Evolutionary conservation across 139 green algal genomes (phyloP).

Genomic region (Chlamydomonas asymmetrica): DNA sequence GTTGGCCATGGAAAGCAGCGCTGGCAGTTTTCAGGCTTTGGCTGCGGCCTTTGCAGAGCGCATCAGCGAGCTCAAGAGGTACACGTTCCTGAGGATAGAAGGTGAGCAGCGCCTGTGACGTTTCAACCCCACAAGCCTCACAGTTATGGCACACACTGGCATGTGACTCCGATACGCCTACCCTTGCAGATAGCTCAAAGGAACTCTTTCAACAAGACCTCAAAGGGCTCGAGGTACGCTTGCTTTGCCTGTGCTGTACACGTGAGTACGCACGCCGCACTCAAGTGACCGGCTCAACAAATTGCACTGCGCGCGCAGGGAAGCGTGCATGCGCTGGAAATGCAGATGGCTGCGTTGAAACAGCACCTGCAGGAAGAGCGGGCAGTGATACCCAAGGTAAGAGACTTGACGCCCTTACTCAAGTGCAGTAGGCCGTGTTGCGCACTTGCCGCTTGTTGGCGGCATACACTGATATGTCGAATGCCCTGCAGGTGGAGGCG

Average conservation of each 20-base stretch:
- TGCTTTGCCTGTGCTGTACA: not conserved
- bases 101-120: not conserved
- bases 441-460: not conserved
- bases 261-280: not conserved
- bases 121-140: not conserved
- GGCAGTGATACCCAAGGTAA: constrained; percentile 40
- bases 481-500: constrained; percentile 33
- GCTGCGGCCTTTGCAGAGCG: too few relatives aligned
- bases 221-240: not conserved
- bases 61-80: too few relatives aligned
- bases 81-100: too few relatives aligned
- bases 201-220: not conserved
- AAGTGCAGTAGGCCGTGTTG: not conserved
- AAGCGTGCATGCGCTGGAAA: constrained; percentile 41
- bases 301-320: constrained; percentile 9
- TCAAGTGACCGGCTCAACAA: not conserved
- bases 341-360: constrained; percentile 31
- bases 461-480: not conserved
- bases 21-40: too few relatives aligned
- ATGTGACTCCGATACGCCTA: not conserved
- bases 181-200: constrained; percentile 17
- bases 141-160: not conserved
- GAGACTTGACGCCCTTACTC: not conserved
- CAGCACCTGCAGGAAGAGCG: constrained; percentile 27
- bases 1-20: too few relatives aligned